phyloP scores from a whole-genome alignment of 169 alveolate species.

The Cyclospora cayetanensis region DNA sequence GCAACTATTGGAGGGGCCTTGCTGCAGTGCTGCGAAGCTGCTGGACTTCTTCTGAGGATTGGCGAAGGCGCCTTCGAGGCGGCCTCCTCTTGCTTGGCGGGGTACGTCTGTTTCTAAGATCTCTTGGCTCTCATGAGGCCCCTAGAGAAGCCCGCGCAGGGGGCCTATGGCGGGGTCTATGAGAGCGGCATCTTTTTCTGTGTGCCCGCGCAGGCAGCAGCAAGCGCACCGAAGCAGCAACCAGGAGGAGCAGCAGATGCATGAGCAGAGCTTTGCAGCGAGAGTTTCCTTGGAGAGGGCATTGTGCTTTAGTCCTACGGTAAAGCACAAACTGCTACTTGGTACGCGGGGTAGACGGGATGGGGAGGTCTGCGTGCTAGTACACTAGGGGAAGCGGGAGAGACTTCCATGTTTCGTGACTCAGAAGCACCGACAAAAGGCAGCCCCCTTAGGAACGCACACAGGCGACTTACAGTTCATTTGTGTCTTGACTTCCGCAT shows the following conservation, averaged over 20 bases:
- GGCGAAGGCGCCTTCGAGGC: conserved; percentile 13
- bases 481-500: no score
- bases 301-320: background rate
- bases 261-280: background rate
- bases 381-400: background rate
- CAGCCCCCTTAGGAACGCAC: no score
- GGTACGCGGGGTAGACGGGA: background rate
- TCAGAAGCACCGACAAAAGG: no score
- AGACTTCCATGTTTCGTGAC: no score
- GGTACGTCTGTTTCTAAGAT: background rate
- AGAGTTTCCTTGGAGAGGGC: background rate
- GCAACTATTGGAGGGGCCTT: background rate
- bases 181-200: background rate
- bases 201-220: no score
- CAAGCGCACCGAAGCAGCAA: background rate
- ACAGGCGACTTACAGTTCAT: no score
- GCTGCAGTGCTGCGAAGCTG: conserved; percentile 51
- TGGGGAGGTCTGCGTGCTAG: background rate
- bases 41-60: background rate
- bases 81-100: background rate
- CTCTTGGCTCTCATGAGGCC: background rate
- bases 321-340: background rate
- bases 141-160: background rate
- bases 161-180: background rate
- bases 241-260: conserved; percentile 22